These are phyloP conservation scores for Cylindrotheca fusiformis DNA, from an alignment of 108 stramenopile species.

Conservation along the genomic window DNA sequence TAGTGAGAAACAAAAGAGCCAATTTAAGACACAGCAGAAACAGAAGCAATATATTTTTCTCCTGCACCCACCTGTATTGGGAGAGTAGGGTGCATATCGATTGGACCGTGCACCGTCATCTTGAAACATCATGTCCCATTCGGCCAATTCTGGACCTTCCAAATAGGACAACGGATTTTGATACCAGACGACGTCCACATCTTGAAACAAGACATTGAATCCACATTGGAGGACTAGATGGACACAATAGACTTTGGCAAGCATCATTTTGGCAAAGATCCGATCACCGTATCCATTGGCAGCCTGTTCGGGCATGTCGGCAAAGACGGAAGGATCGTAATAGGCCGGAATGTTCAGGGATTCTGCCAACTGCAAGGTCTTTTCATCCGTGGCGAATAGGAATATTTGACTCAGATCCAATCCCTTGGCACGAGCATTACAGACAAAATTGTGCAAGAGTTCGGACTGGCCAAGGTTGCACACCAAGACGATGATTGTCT, in stretches of 20 bases:
- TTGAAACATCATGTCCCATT: slow-evolving; percentile 61
- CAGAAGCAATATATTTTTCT: slow-evolving; percentile 41
- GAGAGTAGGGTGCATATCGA: slow-evolving; percentile 72
- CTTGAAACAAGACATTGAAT: slow-evolving; percentile 87
- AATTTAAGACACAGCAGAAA: slow-evolving; percentile 40
- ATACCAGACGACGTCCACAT: slow-evolving; percentile 72
- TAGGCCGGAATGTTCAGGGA: slow-evolving; percentile 55
- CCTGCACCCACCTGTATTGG: slow-evolving; percentile 55
- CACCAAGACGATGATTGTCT: slow-evolving; percentile 72
- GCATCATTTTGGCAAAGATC: slow-evolving; percentile 76
- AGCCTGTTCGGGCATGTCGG: slow-evolving; percentile 43
- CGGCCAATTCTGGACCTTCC: slow-evolving; percentile 25
- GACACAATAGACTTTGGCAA: slow-evolving; percentile 70
- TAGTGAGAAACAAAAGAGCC: slow-evolving; percentile 2
- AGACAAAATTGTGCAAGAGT: slow-evolving; percentile 72
- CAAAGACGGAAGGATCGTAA: slow-evolving; percentile 65
- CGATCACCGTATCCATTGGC: slow-evolving; percentile 69
- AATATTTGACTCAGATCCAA: slow-evolving; percentile 46
- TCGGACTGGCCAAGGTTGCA: slow-evolving; percentile 73
- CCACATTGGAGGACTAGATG: slow-evolving; percentile 58
- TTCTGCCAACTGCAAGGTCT: slow-evolving; percentile 65
- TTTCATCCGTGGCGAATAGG: slow-evolving; percentile 64
- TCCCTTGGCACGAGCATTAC: slow-evolving; percentile 51
- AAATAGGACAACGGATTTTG: slow-evolving; percentile 66
- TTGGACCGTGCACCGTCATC: slow-evolving; percentile 81